A percentile compares a stretch with the other conserved stretches of the same genome.
Evolutionary conservation across 1,284 basidiomycete species (phyloP).

Genomic region (Cutaneotrichosporon mucoides): DNA sequence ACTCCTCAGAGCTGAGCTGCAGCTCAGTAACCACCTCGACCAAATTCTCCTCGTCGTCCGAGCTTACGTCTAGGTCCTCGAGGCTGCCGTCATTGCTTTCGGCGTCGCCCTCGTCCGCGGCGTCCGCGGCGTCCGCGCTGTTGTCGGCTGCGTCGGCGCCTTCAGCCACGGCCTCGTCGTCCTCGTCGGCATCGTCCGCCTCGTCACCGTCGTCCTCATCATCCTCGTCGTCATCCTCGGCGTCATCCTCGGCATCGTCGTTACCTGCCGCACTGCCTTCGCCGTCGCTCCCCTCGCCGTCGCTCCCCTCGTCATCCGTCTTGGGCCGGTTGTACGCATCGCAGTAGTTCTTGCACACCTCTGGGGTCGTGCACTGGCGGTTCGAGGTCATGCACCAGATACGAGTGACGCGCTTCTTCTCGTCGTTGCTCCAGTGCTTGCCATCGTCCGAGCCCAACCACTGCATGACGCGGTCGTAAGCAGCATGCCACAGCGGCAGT

Average conservation of each 20-base stretch:
- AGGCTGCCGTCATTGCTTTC: not conserved
- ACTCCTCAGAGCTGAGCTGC: no score
- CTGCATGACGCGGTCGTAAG: slow-evolving; percentile 7
- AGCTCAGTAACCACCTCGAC: no score
- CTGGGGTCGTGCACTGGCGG: slow-evolving; percentile 4
- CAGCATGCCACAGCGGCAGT: slow-evolving; percentile 5
- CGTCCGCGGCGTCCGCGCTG: not conserved
- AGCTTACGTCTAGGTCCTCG: not conserved
- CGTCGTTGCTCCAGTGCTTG: not conserved
- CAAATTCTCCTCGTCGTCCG: not conserved
- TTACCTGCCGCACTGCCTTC: not conserved
- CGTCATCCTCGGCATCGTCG: not conserved
- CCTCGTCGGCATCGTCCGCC: not conserved
- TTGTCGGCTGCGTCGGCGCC: not conserved
- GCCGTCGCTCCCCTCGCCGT: not conserved
- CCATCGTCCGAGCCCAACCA: slow-evolving; percentile 4
- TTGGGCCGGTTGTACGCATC: slow-evolving; percentile 1
- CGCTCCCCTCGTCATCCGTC: not conserved
- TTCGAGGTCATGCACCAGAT: slow-evolving; percentile 1
- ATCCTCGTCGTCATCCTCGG: not conserved
- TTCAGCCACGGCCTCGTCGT: not conserved
- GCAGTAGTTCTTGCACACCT: slow-evolving; percentile 4
- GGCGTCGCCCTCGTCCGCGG: not conserved
- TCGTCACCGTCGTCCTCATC: not conserved
- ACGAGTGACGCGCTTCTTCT: not conserved